Conservation (phyloP, 768 basidiomycete genomes). For the Vararia minispora region DNA sequence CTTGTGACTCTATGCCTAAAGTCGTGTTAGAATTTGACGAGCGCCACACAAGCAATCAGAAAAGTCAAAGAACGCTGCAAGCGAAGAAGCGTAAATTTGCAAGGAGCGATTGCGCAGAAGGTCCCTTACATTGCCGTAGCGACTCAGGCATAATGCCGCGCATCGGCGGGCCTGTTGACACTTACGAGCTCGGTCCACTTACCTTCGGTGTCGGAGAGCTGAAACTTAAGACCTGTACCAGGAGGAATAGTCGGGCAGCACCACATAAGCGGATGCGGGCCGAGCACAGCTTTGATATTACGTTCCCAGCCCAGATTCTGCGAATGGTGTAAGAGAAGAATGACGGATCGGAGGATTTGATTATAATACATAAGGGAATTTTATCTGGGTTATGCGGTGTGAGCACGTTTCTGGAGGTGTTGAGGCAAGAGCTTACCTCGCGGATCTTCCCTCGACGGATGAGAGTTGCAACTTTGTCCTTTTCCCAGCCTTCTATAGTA, state of each 20-base stretch:
- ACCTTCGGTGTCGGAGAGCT: slow-evolving; percentile 62
- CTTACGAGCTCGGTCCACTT: slow-evolving; percentile 45
- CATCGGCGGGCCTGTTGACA: slow-evolving; percentile 3
- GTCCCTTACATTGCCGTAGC: too few species aligned
- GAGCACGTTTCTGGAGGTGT: background rate
- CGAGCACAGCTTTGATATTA: slow-evolving; percentile 74
- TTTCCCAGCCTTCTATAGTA: slow-evolving; percentile 97
- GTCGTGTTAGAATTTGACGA: slow-evolving; percentile 1
- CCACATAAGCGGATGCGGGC: slow-evolving; percentile 68
- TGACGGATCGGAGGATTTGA: background rate
- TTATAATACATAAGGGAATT: slow-evolving; percentile 80
- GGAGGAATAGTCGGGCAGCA: slow-evolving; percentile 61
- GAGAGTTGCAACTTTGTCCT: slow-evolving; percentile 85
- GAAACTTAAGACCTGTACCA: slow-evolving; percentile 71
- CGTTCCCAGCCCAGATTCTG: slow-evolving; percentile 69
- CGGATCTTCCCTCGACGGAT: slow-evolving; percentile 77
- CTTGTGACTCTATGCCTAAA: slow-evolving; percentile 7
- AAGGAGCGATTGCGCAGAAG: too few species aligned
- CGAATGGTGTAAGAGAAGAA: slow-evolving; percentile 7
- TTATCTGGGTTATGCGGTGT: slow-evolving; percentile 57
- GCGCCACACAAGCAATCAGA: background rate
- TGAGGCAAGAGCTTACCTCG: slow-evolving; percentile 34
- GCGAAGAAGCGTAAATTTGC: too few species aligned
- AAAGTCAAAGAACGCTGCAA: too few species aligned
- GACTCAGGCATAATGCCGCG: too few species aligned